Evolutionary conservation across 2,329 filamentous ascomycete genomes (phyloP).

Genomic region (Xylariaceae sp.): DNA sequence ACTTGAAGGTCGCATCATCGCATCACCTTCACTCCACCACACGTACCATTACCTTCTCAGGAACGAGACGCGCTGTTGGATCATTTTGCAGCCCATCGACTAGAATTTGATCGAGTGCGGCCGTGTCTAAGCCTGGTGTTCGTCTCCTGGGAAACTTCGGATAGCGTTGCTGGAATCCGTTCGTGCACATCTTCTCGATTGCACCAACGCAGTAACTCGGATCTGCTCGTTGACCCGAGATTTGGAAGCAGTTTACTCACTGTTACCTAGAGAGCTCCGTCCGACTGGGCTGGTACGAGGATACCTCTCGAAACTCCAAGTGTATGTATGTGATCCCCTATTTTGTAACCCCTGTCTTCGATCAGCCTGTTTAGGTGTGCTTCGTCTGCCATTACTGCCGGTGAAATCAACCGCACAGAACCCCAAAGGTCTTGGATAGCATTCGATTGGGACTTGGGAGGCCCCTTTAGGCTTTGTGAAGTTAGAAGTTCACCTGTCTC

Average conservation of each 20-base stretch:
- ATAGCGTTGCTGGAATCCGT: conserved; percentile 8
- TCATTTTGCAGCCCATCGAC: conserved; percentile 18
- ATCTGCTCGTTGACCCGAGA: conserved; percentile 16
- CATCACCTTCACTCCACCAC: conserved; percentile 26
- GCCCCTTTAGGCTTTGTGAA: conserved; percentile 10
- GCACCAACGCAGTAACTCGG: background rate
- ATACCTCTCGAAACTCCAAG: conserved; percentile 46
- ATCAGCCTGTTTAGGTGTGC: conserved; percentile 32
- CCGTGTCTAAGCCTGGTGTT: conserved; percentile 15
- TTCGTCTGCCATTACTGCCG: conserved; percentile 23
- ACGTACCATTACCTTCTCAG: conserved; percentile 26
- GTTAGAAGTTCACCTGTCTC: conserved; percentile 6
- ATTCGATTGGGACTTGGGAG: conserved; percentile 10
- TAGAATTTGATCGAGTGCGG: conserved; percentile 8
- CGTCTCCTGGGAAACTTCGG: conserved; percentile 21
- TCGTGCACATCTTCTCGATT: conserved; percentile 20
- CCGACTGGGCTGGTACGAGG: conserved; percentile 27
- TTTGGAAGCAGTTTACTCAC: conserved; percentile 21
- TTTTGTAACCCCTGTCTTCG: conserved; percentile 36
- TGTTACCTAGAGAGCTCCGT: conserved; percentile 3
- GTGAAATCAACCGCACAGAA: conserved; percentile 29
- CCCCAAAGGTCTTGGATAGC: conserved; percentile 11
- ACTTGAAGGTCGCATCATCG: conserved; percentile 22
- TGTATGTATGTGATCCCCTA: conserved; percentile 48
- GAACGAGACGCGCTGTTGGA: conserved; percentile 32